Evolutionary conservation across 116 monocot species (phyloP).

Genomic region (Thalassia testudinum): DNA sequence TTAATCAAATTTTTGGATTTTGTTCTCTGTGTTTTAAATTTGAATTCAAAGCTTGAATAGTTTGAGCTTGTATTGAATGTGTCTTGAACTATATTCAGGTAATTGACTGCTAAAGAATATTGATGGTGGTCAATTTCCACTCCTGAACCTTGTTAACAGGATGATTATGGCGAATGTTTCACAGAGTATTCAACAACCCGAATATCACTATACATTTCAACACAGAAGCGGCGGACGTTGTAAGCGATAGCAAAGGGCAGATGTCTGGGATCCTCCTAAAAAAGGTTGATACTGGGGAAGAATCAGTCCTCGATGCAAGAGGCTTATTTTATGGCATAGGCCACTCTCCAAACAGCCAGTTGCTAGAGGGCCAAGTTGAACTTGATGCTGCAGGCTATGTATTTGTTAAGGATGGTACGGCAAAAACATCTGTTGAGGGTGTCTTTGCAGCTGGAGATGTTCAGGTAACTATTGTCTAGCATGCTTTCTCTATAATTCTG

Average conservation of each 20-base stretch:
- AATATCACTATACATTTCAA: slow-evolving; percentile 95
- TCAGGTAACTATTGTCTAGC: no score
- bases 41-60: no score
- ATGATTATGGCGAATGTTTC: slow-evolving; percentile 99
- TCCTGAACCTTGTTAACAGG: slow-evolving; percentile 97
- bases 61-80: no score
- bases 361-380: slow-evolving; percentile 81
- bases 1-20: no score
- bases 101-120: slow-evolving; percentile 18
- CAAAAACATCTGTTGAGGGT: slow-evolving; percentile 86
- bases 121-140: slow-evolving; percentile 40
- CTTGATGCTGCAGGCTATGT: slow-evolving; percentile 75
- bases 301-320: slow-evolving; percentile 66
- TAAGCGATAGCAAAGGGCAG: slow-evolving; percentile 84
- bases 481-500: no score
- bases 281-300: slow-evolving; percentile 51
- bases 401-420: slow-evolving; percentile 53
- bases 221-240: slow-evolving; percentile 68
- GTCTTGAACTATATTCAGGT: no score
- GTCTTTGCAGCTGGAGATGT: slow-evolving; percentile 99
- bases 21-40: no score
- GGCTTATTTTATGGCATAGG: slow-evolving; percentile 97
- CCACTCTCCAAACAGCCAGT: slow-evolving; percentile 83
- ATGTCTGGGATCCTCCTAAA: slow-evolving; percentile 74
- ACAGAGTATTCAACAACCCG: slow-evolving; percentile 95